These are phyloP conservation scores for Malassezia dermatis DNA, from an alignment of 1,284 basidiomycete genomes.

Conservation along the genomic window DNA sequence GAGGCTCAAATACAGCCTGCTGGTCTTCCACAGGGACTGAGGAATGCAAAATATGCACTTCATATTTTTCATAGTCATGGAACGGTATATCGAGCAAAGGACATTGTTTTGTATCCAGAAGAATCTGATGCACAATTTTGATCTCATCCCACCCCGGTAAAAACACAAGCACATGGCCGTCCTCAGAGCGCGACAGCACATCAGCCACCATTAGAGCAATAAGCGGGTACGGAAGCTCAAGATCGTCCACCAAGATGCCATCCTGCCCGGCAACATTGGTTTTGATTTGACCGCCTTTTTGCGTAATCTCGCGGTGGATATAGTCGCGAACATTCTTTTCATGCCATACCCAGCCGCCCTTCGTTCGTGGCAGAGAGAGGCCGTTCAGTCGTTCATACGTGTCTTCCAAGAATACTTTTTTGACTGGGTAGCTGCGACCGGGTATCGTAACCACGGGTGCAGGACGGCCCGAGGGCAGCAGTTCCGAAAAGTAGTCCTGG, in stretches of 20 bases:
- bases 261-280: slow-evolving; percentile 15
- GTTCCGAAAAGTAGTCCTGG: slow-evolving; percentile 69
- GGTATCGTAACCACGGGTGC: slow-evolving; percentile 74
- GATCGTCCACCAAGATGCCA: slow-evolving; percentile 55
- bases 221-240: slow-evolving; percentile 73
- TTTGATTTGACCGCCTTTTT: slow-evolving; percentile 18
- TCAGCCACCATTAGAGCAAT: slow-evolving; percentile 73
- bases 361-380: slow-evolving; percentile 31
- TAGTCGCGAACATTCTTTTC: slow-evolving; percentile 71
- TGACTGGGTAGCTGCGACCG: slow-evolving; percentile 83
- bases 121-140: slow-evolving; percentile 61
- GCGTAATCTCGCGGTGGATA: slow-evolving; percentile 57
- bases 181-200: slow-evolving; percentile 63
- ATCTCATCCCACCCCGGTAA: slow-evolving; percentile 90
- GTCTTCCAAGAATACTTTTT: slow-evolving; percentile 71
- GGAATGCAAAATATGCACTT: slow-evolving; percentile 82
- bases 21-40: slow-evolving; percentile 81
- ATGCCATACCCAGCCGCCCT: slow-evolving; percentile 60
- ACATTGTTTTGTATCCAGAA: slow-evolving; percentile 52
- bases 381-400: slow-evolving; percentile 51
- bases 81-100: slow-evolving; percentile 50
- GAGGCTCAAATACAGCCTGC: slow-evolving; percentile 66
- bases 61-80: slow-evolving; percentile 52
- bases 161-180: slow-evolving; percentile 86
- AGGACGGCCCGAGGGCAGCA: slow-evolving; percentile 47